phyloP scores from a whole-genome alignment of 768 basidiomycete species.

The Artomyces pyxidatus region DNA sequence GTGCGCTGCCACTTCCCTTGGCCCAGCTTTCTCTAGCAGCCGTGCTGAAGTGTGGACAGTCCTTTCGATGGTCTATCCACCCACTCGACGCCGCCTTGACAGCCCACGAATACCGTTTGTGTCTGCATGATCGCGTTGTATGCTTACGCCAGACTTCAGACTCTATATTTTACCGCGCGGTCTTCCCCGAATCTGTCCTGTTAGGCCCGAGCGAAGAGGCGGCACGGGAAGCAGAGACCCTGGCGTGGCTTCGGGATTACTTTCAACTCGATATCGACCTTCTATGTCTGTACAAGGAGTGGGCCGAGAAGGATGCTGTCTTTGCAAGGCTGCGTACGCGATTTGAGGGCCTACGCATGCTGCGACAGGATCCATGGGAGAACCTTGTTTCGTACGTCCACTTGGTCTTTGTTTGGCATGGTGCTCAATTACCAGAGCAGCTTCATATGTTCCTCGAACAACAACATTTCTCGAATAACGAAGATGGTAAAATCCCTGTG shows the following conservation, averaged over 20 bases:
- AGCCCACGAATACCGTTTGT: slow-evolving; percentile 69
- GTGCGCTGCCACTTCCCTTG: slow-evolving; percentile 49
- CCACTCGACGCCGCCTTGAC: slow-evolving; percentile 27
- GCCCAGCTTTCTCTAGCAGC: slow-evolving; percentile 69
- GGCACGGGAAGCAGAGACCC: slow-evolving; percentile 51
- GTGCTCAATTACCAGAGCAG: slow-evolving; percentile 29
- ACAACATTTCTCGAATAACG: slow-evolving; percentile 91
- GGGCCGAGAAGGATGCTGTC: slow-evolving; percentile 66
- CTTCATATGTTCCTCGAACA: slow-evolving; percentile 97
- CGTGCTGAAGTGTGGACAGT: slow-evolving; percentile 77
- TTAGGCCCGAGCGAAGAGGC: slow-evolving; percentile 27
- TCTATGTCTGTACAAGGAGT: slow-evolving; percentile 59
- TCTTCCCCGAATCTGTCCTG: slow-evolving; percentile 41
- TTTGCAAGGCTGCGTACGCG: slow-evolving; percentile 57
- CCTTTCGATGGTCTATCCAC: slow-evolving; percentile 71
- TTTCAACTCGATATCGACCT: slow-evolving; percentile 83
- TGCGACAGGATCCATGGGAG: slow-evolving; percentile 95
- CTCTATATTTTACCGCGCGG: slow-evolving; percentile 60
- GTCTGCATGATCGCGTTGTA: slow-evolving; percentile 74
- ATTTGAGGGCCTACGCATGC: slow-evolving; percentile 76
- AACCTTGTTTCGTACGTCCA: slow-evolving; percentile 80
- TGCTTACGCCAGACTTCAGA: slow-evolving; percentile 68
- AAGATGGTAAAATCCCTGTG: slow-evolving; percentile 87
- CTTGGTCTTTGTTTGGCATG: neutral
- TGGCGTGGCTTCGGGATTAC: slow-evolving; percentile 75